Percentiles rank a stretch among this genome's conserved stretches.
phyloP scores from a whole-genome alignment of 768 basidiomycete species.

The Phaeotremella skinneri region DNA sequence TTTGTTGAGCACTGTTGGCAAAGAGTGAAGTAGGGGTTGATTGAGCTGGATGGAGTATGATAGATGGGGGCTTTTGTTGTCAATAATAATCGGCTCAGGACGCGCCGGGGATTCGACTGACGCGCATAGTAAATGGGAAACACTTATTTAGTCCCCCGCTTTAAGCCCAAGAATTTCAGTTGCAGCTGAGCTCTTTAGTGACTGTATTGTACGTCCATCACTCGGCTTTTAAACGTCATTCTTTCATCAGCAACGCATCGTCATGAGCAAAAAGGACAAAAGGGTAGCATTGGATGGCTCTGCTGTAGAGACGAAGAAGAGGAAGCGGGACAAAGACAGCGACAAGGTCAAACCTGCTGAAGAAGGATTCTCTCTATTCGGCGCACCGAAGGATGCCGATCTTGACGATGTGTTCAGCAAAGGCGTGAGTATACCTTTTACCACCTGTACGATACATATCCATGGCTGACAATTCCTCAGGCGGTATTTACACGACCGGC shows the following conservation, averaged over 20 bases:
- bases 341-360: conserved; percentile 22
- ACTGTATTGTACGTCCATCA: too few relatives aligned
- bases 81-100: not conserved
- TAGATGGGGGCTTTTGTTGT: too few relatives aligned
- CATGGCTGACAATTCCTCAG: not conserved
- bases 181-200: too few relatives aligned
- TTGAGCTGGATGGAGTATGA: too few relatives aligned
- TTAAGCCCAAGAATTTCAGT: too few relatives aligned
- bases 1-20: not conserved
- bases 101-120: not conserved
- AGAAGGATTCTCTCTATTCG: conserved; percentile 30
- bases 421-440: conserved; percentile 54
- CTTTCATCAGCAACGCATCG: not conserved
- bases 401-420: conserved; percentile 65
- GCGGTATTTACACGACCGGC: conserved; percentile 16
- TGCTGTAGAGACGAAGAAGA: conserved; percentile 8
- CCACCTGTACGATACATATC: not conserved
- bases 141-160: not conserved
- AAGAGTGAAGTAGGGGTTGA: too few relatives aligned
- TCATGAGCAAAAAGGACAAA: conserved; percentile 2
- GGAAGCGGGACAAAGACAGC: conserved; percentile 18
- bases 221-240: too few relatives aligned
- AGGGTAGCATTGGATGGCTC: not conserved
- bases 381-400: conserved; percentile 56
- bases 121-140: not conserved